A percentile compares a stretch with the other conserved stretches of the same genome.
Conservation (phyloP, 139 green algal genomes). For the Spirogloea muscicola region DNA sequence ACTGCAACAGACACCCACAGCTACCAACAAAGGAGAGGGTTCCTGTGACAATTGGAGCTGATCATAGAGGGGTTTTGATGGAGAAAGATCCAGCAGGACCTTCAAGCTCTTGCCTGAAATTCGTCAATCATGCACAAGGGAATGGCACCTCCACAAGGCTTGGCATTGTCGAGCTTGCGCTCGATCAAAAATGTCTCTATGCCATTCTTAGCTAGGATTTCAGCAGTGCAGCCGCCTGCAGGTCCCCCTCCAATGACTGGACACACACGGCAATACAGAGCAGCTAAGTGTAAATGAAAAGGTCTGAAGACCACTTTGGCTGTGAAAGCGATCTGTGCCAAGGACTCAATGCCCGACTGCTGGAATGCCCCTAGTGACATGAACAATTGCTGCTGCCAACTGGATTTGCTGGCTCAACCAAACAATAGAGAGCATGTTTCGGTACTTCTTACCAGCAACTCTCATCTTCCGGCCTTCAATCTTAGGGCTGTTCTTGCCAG, state of each 20-base stretch:
- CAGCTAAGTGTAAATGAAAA: slow-evolving; percentile 17
- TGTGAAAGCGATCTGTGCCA: too few species aligned
- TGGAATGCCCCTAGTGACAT: background rate
- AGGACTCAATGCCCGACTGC: too few species aligned
- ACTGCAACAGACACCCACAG: too few species aligned
- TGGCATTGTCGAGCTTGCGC: slow-evolving; percentile 98
- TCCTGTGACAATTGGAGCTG: too few species aligned
- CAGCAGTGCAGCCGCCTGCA: slow-evolving; percentile 87
- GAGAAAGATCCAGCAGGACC: too few species aligned
- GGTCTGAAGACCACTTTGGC: too few species aligned
- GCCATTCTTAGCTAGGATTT: slow-evolving; percentile 88
- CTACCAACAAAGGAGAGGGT: too few species aligned
- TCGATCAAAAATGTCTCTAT: slow-evolving; percentile 95
- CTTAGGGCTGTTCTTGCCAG: slow-evolving; percentile 38
- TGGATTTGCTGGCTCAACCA: background rate
- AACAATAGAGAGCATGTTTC: background rate
- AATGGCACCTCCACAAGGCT: slow-evolving; percentile 73
- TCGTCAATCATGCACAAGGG: slow-evolving; percentile 99
- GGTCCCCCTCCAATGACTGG: slow-evolving; percentile 94
- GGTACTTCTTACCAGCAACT: slow-evolving; percentile 18
- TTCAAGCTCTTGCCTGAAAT: slow-evolving; percentile 80
- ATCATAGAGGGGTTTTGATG: too few species aligned
- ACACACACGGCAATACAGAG: background rate
- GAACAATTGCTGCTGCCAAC: background rate
- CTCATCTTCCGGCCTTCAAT: slow-evolving; percentile 37